A percentile compares a stretch with the other conserved stretches of the same genome.
phyloP scores from a whole-genome alignment of 345 rosid species.

The Salix caprea region DNA sequence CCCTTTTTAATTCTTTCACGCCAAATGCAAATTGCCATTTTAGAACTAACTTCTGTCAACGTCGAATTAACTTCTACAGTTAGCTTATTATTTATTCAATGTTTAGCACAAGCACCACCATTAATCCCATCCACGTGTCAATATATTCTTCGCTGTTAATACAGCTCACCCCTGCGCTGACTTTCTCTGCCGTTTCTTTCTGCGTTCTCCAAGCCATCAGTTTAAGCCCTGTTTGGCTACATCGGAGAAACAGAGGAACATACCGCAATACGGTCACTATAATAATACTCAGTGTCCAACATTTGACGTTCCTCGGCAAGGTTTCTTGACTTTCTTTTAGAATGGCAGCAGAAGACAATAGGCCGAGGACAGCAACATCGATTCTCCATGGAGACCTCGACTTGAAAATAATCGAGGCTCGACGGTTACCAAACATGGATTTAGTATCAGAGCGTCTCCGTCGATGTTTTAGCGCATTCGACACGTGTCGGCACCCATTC shows the following conservation, averaged over 20 bases:
- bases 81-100: background rate
- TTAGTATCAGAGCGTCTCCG: constrained; percentile 56
- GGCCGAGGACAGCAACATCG: background rate
- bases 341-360: background rate
- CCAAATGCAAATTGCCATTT: no score
- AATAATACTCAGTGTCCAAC: background rate
- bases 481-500: constrained; percentile 34
- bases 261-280: background rate
- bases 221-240: constrained; percentile 29
- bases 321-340: background rate
- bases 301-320: background rate
- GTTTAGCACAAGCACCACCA: background rate
- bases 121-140: background rate
- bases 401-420: constrained; percentile 63
- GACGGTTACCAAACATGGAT: constrained; percentile 80
- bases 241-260: constrained; percentile 22
- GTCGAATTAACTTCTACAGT: background rate
- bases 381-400: constrained; percentile 79
- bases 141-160: background rate
- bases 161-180: background rate
- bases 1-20: no score
- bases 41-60: background rate
- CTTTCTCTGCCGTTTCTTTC: background rate
- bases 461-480: constrained; percentile 40
- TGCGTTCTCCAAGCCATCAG: background rate